Conservation (phyloP, 106 monocot species). For the Dioscorea zingiberensis region DNA sequence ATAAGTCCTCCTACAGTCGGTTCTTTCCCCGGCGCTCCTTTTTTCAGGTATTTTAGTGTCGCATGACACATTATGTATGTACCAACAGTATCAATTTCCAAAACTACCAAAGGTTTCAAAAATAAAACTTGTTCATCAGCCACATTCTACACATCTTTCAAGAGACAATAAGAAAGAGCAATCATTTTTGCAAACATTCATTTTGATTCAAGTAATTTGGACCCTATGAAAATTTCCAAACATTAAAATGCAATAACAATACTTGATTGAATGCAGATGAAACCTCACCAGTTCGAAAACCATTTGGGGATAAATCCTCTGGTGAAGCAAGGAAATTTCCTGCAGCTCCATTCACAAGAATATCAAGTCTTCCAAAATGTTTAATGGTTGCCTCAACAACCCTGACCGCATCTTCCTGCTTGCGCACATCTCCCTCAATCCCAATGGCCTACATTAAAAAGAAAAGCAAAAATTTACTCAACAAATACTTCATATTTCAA, state of each 20-base stretch:
- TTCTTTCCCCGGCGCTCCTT: slow-evolving; percentile 48
- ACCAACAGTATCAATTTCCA: slow-evolving; percentile 94
- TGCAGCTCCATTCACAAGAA: slow-evolving; percentile 94
- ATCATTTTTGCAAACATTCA: no score
- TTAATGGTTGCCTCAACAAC: slow-evolving; percentile 58
- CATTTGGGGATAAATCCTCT: slow-evolving; percentile 88
- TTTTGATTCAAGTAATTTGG: background rate
- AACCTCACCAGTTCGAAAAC: slow-evolving; percentile 62
- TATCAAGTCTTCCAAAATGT: slow-evolving; percentile 83
- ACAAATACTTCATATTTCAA: no score
- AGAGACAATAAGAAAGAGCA: background rate
- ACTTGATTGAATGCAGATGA: background rate
- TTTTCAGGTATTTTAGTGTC: slow-evolving; percentile 85
- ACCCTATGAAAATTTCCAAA: background rate
- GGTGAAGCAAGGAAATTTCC: slow-evolving; percentile 89
- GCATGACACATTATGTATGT: slow-evolving; percentile 90
- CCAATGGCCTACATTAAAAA: slow-evolving; percentile 60
- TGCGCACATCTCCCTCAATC: slow-evolving; percentile 84
- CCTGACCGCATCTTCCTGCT: slow-evolving; percentile 63
- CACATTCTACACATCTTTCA: background rate
- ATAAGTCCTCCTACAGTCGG: slow-evolving; percentile 64
- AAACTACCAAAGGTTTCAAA: slow-evolving; percentile 29
- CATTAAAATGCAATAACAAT: background rate
- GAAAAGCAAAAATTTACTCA: slow-evolving; percentile 1
- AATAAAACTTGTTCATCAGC: background rate